These are phyloP conservation scores for Mycena venus DNA, from an alignment of 768 basidiomycete species.

Conservation along the genomic window DNA sequence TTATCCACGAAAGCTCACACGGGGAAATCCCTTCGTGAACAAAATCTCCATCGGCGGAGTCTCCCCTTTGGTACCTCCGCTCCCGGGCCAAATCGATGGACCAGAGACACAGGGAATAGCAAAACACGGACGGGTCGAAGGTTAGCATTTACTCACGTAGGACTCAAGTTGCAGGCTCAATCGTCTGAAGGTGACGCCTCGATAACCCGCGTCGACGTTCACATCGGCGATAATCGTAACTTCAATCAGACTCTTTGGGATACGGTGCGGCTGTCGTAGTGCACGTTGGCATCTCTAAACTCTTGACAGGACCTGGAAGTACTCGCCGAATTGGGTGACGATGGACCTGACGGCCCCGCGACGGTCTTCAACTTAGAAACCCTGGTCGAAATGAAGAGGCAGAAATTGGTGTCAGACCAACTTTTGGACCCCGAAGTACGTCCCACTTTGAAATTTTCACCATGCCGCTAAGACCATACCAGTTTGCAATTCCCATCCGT, in stretches of 20 bases:
- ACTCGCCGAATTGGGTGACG: conserved; percentile 9
- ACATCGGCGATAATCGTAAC: too few relatives aligned
- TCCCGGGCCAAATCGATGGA: too few relatives aligned
- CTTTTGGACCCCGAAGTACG: neutral
- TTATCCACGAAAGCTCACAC: too few relatives aligned
- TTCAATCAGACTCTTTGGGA: too few relatives aligned
- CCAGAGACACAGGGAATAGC: too few relatives aligned
- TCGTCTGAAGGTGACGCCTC: conserved; percentile 16
- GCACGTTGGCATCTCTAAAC: neutral
- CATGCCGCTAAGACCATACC: neutral
- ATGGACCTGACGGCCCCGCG: conserved; percentile 7
- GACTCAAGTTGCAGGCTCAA: neutral
- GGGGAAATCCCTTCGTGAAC: too few relatives aligned
- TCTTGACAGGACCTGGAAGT: neutral
- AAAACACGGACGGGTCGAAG: conserved; percentile 4
- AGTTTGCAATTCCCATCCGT: conserved; percentile 5
- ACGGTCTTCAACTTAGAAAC: conserved; percentile 10
- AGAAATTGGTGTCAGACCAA: conserved; percentile 5
- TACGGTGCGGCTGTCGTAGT: neutral
- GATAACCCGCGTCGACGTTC: too few relatives aligned
- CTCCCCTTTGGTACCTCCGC: too few relatives aligned
- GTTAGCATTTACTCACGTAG: neutral
- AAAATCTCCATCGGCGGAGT: too few relatives aligned
- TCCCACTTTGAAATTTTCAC: neutral
- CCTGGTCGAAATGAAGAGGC: neutral